Evolutionary conservation across 2,329 filamentous ascomycete species (phyloP), one percentile per base, ranked within the genome.

Genomic region (Microdochium bolleyi): DNA sequence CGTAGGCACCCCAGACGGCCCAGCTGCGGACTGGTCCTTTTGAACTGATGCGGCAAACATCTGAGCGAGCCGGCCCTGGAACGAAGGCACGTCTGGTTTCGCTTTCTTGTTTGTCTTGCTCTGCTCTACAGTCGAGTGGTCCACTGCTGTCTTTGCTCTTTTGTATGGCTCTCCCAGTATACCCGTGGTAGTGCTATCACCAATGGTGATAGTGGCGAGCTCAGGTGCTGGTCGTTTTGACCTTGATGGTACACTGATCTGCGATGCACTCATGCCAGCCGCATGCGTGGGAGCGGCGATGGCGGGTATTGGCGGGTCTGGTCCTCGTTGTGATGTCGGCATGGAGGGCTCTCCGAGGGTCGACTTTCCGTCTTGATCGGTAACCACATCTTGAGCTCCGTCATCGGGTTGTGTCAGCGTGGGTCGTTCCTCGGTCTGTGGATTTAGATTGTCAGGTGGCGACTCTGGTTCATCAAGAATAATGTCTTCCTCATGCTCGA

Each of bases 131-230:
- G 5, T 11, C 5, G 27, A 30, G 27, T 11, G 5, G 27, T 30
- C 11, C 65, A 67, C 49, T 74, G 68, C 19, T 73, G 71, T 44
- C 69, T 67, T 49, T 70, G 69, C 53, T 66, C 68, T 75, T 56
- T 81, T 80, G 3, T 73, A 62, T 50, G 78, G 73, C 50, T 74
- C 79, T 1, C 86, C 85, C 58, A 90, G 77, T 30, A 83, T 76
- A 21, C 83, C 84, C 0, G 81, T 85, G 4, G 83, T 76, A 0
- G 84, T 89, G 48, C 77, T 78, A 56, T 84, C 76, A 1, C 87
- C 88, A 52, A 92, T 82, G 0, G 86, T 91, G 49, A 92, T 88
- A 2, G 86, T 89, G 21, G 88, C 87, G 51, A 85, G 72, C 60
- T 89, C 84, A 25, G 77, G 70, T 1, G 79, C 77, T 2, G 78